Evolutionary conservation across 2,329 filamentous ascomycete species (phyloP).

Genomic region (Chrysoporthe cubensis): DNA sequence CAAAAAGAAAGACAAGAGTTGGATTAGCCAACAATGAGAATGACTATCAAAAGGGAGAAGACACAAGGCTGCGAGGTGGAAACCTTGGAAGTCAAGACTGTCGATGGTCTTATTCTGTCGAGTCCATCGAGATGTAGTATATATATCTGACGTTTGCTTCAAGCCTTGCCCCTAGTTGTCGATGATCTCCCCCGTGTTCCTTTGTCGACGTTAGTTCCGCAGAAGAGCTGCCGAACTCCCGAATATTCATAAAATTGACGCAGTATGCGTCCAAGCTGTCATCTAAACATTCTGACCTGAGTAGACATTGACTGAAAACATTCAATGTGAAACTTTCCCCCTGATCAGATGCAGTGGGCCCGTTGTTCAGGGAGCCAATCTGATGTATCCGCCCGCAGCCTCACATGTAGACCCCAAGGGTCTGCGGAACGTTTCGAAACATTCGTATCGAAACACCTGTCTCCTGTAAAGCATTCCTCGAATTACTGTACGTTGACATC

Average conservation of each 20-base stretch:
- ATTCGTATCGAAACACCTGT: neutral
- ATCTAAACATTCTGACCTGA: neutral
- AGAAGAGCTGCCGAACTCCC: no score
- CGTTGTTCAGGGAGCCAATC: neutral
- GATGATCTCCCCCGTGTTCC: no score
- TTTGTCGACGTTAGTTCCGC: no score
- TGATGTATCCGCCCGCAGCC: no score
- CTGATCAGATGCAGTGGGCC: neutral
- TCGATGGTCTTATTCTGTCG: no score
- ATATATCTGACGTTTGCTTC: neutral
- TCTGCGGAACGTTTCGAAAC: neutral
- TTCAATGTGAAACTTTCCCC: neutral
- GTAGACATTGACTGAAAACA: neutral
- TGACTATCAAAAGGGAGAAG: neutral
- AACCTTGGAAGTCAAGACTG: neutral
- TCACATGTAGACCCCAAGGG: neutral
- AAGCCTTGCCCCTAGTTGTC: no score
- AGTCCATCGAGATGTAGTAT: neutral
- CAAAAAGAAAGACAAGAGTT: slow-evolving; percentile 7
- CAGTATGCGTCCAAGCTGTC: neutral
- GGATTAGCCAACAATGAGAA: slow-evolving; percentile 8
- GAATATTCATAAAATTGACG: no score
- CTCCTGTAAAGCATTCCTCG: no score
- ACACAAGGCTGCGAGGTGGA: neutral
- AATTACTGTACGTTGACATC: neutral